Conservation (phyloP, 352 stramenopile species). For the Proteromonas lacertae region DNA sequence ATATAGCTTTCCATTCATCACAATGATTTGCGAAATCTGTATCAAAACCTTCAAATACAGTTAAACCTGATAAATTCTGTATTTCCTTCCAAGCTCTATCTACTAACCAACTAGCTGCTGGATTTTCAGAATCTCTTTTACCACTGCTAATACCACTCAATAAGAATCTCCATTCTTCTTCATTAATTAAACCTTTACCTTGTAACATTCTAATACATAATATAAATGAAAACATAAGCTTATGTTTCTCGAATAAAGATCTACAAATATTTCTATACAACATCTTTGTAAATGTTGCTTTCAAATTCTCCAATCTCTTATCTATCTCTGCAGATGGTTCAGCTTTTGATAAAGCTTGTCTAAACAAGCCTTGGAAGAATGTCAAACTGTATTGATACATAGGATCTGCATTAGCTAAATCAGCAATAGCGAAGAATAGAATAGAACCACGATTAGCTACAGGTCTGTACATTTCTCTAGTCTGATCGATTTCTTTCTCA, state of each 20-base stretch:
- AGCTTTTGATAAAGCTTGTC: slow-evolving; percentile 34
- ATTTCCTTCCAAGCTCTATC: slow-evolving; percentile 21
- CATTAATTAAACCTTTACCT: slow-evolving; percentile 24
- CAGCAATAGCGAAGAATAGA: slow-evolving; percentile 57
- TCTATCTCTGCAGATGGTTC: slow-evolving; percentile 39
- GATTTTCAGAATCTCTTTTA: slow-evolving; percentile 9
- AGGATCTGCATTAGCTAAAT: slow-evolving; percentile 44
- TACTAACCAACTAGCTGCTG: slow-evolving; percentile 19
- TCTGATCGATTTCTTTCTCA: slow-evolving; percentile 50
- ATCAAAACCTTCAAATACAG: slow-evolving; percentile 11
- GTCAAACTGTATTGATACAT: slow-evolving; percentile 73
- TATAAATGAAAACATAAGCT: slow-evolving; percentile 61
- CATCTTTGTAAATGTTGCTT: slow-evolving; percentile 57
- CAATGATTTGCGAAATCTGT: slow-evolving; percentile 11
- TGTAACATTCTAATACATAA: slow-evolving; percentile 59
- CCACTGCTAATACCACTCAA: slow-evolving; percentile 28
- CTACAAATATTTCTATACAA: slow-evolving; percentile 65
- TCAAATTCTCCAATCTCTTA: slow-evolving; percentile 33
- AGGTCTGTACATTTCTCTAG: slow-evolving; percentile 35
- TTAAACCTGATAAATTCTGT: slow-evolving; percentile 8
- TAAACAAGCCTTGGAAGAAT: slow-evolving; percentile 57
- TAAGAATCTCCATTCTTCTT: slow-evolving; percentile 58
- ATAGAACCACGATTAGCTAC: slow-evolving; percentile 47
- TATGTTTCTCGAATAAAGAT: slow-evolving; percentile 65
- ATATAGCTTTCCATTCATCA: slow-evolving; percentile 41